Base-by-base conservation (phyloP, 768 basidiomycete genomes). In the Pisolithus microcarpus region DNA sequence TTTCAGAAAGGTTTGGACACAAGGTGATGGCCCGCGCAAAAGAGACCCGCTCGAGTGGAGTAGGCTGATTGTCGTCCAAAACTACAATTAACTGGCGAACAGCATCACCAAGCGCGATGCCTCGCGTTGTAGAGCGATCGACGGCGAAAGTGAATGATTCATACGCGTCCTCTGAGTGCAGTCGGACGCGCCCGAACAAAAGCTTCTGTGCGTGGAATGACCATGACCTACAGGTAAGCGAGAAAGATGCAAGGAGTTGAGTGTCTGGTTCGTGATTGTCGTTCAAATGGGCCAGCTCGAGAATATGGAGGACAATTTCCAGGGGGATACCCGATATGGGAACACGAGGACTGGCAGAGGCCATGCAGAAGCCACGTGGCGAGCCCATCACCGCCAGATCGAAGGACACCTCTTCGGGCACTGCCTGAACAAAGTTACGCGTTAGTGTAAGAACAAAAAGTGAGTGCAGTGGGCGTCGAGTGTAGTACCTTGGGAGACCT, bases 191-290 rank as follows among this genome's bases (percentile, higher is more conserved):
- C 50, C 72, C 71, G 65, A 87, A 88, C 43, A 87, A 70, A 16
- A 85, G 73, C 51, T 75, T 78, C 65, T 89, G 86, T 0, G 82
- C 75, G 26, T 75, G 69, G n/a, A 66, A 57, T 1, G 83, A 78
- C 85, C 87, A 88, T 23, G 76, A 71, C 62, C 70, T 75, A 73
- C 78, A 86, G 21, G 88, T 82, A 44, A 87, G 75, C 3, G 84
- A 69, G 58, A 78, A 84, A 43, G 73, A 64, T 46, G 62, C 65
- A 44, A 87, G 72, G 18, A 85, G 69, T 11, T 64, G 56, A 38
- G 65, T 61, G 56, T 76, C 68, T 4, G 67, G 59, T 46, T 67
- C 61, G 28, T 65, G 54, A 24, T 68, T 62, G 31, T 71, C 66
- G 45, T 72, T 65, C 38, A 71, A 67, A 49, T 72, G 76, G 4